A percentile compares a stretch with the other conserved stretches of the same genome.
phyloP scores from a whole-genome alignment of 106 monocot genomes.

The Acanthochlamys bracteata region DNA sequence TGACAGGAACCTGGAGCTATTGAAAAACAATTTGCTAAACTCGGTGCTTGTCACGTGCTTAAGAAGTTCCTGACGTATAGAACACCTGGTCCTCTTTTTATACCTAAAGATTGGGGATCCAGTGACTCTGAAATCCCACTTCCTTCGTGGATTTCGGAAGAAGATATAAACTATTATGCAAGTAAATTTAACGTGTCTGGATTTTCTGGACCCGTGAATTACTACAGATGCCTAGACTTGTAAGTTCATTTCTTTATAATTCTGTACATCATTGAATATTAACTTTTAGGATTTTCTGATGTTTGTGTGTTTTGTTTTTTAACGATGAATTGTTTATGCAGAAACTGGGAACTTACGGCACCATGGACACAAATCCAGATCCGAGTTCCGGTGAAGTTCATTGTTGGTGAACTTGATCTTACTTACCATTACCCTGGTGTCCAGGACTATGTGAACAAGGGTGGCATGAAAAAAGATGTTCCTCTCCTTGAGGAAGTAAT shows the following conservation, averaged over 20 bases:
- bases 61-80: slow-evolving; percentile 40
- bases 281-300: background rate
- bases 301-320: background rate
- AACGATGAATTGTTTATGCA: background rate
- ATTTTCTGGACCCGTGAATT: slow-evolving; percentile 61
- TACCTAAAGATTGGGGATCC: slow-evolving; percentile 21
- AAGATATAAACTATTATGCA: slow-evolving; percentile 39
- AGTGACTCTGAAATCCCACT: slow-evolving; percentile 16
- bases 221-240: slow-evolving; percentile 53
- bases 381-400: background rate
- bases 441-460: background rate
- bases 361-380: background rate
- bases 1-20: slow-evolving; percentile 18
- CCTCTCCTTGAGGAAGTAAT: background rate
- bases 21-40: slow-evolving; percentile 30
- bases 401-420: background rate
- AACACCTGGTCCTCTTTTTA: slow-evolving; percentile 18
- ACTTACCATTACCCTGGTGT: background rate
- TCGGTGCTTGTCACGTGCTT: slow-evolving; percentile 21
- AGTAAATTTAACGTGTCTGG: slow-evolving; percentile 42
- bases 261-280: background rate
- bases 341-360: slow-evolving; percentile 2
- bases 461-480: background rate
- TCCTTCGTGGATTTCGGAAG: slow-evolving; percentile 49
- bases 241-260: slow-evolving; percentile 14